A percentile compares a stretch with the other conserved stretches of the same genome.
These are phyloP conservation scores for Xylaria longipes DNA, from an alignment of 495 filamentous ascomycete species.

Conservation along the genomic window DNA sequence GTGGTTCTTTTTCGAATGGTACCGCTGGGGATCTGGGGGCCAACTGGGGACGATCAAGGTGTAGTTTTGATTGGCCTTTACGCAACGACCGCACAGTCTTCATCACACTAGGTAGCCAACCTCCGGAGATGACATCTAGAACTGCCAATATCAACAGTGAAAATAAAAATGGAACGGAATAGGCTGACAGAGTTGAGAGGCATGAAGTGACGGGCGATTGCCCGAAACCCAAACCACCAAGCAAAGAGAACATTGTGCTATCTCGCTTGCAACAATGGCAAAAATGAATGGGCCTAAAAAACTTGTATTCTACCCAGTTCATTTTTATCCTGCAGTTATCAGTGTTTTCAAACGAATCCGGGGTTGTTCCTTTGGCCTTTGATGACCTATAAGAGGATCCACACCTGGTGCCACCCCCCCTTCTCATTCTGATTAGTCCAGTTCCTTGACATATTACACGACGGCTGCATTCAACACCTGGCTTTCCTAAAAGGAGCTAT, in stretches of 20 bases:
- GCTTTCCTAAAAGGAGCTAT: not conserved
- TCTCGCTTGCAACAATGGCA: not conserved
- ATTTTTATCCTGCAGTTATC: not conserved
- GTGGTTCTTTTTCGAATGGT: not conserved
- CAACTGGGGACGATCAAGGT: not conserved
- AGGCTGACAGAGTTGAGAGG: constrained; percentile 4
- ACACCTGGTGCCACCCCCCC: not conserved
- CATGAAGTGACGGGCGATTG: constrained; percentile 2
- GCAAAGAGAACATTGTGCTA: constrained; percentile 10
- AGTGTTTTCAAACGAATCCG: not conserved
- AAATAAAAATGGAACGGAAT: not conserved
- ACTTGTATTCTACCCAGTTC: not conserved
- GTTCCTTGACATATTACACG: not conserved
- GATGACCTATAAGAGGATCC: not conserved
- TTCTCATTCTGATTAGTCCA: not conserved
- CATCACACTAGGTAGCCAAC: not conserved
- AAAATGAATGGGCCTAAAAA: not conserved
- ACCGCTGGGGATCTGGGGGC: not conserved
- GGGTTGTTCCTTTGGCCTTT: not conserved
- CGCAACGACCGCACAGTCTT: constrained; percentile 1
- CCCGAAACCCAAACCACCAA: not conserved
- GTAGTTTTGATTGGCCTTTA: constrained; percentile 3
- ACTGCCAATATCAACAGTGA: not conserved
- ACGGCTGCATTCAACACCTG: not conserved
- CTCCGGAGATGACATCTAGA: not conserved